Base-by-base conservation (phyloP, 306 rosid species). In the Styphnolobium japonicum region DNA sequence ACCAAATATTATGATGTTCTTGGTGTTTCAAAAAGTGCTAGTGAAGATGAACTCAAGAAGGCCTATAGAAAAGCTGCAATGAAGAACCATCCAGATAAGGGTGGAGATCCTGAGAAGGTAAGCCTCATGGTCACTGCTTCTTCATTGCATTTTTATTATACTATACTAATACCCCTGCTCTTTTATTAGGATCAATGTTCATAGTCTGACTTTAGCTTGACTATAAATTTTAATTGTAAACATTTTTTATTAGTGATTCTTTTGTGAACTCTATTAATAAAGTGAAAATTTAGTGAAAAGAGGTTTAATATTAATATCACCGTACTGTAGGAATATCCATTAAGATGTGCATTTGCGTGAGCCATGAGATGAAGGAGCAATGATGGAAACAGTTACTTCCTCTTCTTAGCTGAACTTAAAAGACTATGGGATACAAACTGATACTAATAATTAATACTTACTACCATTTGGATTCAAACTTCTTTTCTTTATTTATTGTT, bases 81-180 rank as follows among this genome's bases (percentile, higher is more conserved):
- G 29, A 87, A 85, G 88, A 92, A 87, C 71, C 97, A 92, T 82
- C 97, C 94, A 0, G 97, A 92, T 68, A 90, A 92, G 75, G 97
- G 94, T 73, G 97, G 97, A 45, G 97, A 92, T 71, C 94, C 97
- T 61, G 94, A 92, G 74, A 92, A 92, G 90, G 97, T 92, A 19
- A 80, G 70, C 42, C 19, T 71, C 56, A 25, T 53, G 77, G 34
- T 46, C 61, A 19, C 55, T 19, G 23, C 55, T 15, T 39, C 19
- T 66, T 61, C 34, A 2, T 40, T 23, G 45, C 60, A 57, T 72
- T 34, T 72, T 81, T 25, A 31, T 55, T 66, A 37, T 69, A 37
- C 25, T 34, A 25, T 46, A 55, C 37, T 18, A 46, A 57, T 36
- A 15, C 37, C 37, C 7, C 8, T 23, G 22, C 34, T 4, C 16